Conservation (phyloP, 2,329 filamentous ascomycete genomes). For the Lanzia echinophila region DNA sequence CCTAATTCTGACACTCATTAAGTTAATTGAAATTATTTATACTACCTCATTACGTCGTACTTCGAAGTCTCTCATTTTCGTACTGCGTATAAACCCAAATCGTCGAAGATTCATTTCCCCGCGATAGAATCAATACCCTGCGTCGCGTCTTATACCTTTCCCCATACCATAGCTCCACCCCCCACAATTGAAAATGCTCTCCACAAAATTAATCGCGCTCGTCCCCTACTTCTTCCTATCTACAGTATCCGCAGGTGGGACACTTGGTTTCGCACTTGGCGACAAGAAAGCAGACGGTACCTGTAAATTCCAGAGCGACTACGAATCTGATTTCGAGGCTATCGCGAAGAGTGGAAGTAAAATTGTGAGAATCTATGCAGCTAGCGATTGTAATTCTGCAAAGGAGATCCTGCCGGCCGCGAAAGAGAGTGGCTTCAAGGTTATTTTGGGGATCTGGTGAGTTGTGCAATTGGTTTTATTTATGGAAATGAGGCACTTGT, state of each 20-base stretch:
- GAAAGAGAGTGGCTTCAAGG: conserved; percentile 56
- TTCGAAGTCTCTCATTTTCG: no score
- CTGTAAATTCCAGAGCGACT: conserved; percentile 59
- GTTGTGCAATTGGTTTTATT: conserved; percentile 19
- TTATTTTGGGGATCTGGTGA: conserved; percentile 65
- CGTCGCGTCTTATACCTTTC: background rate
- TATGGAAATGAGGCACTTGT: no score
- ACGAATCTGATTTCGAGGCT: conserved; percentile 57
- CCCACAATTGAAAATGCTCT: conserved; percentile 8
- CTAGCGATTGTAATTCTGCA: conserved; percentile 59
- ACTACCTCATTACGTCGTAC: no score
- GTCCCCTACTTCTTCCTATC: conserved; percentile 40
- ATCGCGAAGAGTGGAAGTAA: conserved; percentile 41
- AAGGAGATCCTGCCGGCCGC: conserved; percentile 59
- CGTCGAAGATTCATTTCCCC: no score
- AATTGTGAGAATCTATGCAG: conserved; percentile 60
- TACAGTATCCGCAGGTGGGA: conserved; percentile 39
- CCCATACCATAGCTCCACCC: background rate
- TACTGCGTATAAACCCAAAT: no score
- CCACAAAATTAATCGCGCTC: conserved; percentile 13
- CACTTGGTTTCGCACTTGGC: conserved; percentile 59
- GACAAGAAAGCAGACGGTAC: conserved; percentile 52
- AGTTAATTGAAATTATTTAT: no score
- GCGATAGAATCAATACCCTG: background rate
- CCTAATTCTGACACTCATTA: no score